Conservation (phyloP, 805 yeast species). For the Candida hungchunana region DNA sequence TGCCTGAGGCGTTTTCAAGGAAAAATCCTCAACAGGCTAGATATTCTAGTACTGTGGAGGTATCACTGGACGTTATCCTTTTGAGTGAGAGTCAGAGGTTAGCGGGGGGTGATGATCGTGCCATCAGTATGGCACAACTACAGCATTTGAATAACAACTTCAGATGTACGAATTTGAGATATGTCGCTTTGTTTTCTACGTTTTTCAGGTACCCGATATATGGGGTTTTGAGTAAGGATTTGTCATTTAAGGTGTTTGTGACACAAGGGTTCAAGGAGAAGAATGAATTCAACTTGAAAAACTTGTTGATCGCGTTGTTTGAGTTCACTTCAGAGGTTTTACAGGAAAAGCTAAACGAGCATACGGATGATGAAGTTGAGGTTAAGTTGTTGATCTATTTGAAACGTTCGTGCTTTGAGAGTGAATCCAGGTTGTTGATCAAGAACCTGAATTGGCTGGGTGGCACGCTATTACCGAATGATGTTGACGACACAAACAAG, state of each 20-base stretch:
- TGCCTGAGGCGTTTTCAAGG: conserved; percentile 27
- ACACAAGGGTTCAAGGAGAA: conserved; percentile 21
- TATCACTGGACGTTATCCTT: conserved; percentile 28
- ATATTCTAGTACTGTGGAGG: conserved; percentile 25
- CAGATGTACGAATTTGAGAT: conserved; percentile 16
- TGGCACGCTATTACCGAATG: conserved; percentile 21
- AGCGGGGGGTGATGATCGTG: conserved; percentile 20
- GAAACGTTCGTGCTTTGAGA: conserved; percentile 21
- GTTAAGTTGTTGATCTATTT: conserved; percentile 22
- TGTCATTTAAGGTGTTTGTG: conserved; percentile 19
- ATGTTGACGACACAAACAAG: conserved; percentile 18
- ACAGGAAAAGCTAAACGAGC: conserved; percentile 6
- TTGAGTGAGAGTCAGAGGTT: conserved; percentile 30
- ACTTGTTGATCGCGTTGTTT: conserved; percentile 21
- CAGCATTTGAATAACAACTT: conserved; percentile 21
- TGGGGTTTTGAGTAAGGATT: conserved; percentile 15
- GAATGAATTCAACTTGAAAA: conserved; percentile 22
- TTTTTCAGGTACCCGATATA: conserved; percentile 23
- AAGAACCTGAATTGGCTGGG: conserved; percentile 28
- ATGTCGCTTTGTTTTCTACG: conserved; percentile 18
- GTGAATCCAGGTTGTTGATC: conserved; percentile 22
- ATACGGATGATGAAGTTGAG: conserved; percentile 11
- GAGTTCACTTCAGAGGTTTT: conserved; percentile 24
- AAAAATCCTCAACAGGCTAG: conserved; percentile 27
- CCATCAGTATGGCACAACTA: conserved; percentile 4